Evolutionary conservation across 2,329 filamentous ascomycete species (phyloP).

Genomic region (Penicillium thymicola): DNA sequence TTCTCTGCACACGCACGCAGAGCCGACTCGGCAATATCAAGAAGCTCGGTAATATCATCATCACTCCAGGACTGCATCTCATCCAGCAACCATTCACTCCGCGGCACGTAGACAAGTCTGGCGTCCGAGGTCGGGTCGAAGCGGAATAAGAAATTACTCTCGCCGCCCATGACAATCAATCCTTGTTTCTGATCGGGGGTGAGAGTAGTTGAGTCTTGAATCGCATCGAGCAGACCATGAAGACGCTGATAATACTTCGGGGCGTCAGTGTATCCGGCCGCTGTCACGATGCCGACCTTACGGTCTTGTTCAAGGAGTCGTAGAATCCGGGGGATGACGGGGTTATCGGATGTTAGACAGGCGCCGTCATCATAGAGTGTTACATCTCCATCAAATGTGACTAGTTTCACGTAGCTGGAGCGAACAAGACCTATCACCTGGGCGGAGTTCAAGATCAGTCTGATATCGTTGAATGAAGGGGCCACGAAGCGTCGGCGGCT

Average conservation of each 20-base stretch:
- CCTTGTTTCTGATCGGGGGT: slow-evolving; percentile 67
- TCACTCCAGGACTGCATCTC: slow-evolving; percentile 54
- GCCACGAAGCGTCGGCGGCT: slow-evolving; percentile 89
- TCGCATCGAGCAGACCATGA: slow-evolving; percentile 78
- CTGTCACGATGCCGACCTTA: slow-evolving; percentile 91
- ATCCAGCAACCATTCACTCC: slow-evolving; percentile 58
- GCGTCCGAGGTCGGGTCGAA: slow-evolving; percentile 64
- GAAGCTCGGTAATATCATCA: slow-evolving; percentile 70
- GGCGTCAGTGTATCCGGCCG: slow-evolving; percentile 88
- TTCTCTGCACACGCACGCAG: slow-evolving; percentile 76
- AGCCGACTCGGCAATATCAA: slow-evolving; percentile 84
- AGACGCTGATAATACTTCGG: slow-evolving; percentile 82
- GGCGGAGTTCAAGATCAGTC: slow-evolving; percentile 88
- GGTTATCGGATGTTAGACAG: slow-evolving; percentile 69
- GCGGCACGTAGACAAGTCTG: slow-evolving; percentile 63
- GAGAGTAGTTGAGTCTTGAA: slow-evolving; percentile 61
- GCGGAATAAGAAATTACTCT: slow-evolving; percentile 91
- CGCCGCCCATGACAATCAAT: slow-evolving; percentile 89
- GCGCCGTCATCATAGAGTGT: slow-evolving; percentile 91
- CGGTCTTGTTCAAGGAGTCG: slow-evolving; percentile 74
- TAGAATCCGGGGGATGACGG: slow-evolving; percentile 66
- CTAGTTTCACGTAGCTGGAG: slow-evolving; percentile 69
- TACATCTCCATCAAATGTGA: slow-evolving; percentile 97
- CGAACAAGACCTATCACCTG: slow-evolving; percentile 88
- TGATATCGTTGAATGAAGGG: slow-evolving; percentile 94